These are phyloP conservation scores for Euphorbia tirucalli DNA, from an alignment of 345 rosid genomes.

Conservation along the genomic window DNA sequence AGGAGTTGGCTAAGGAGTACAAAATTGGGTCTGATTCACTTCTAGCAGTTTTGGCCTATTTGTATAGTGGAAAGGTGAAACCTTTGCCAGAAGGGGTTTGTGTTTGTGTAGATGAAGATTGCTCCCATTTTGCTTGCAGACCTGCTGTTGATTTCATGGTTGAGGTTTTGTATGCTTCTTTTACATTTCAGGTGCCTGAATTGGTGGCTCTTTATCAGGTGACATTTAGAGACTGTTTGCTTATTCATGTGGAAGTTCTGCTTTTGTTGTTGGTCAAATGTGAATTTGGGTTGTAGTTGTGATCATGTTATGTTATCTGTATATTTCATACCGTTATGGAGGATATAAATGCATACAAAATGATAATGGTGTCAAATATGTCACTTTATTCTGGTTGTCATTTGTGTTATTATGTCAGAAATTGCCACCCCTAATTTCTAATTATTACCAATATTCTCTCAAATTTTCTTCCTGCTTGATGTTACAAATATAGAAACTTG, in stretches of 20 bases:
- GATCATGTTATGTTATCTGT: too few species aligned
- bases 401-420: too few species aligned
- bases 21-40: constrained; percentile 59
- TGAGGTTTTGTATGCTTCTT: constrained; percentile 74
- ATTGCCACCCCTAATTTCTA: too few species aligned
- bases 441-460: too few species aligned
- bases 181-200: constrained; percentile 56
- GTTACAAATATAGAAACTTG: too few species aligned
- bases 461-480: too few species aligned
- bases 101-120: constrained; percentile 62
- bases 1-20: constrained; percentile 54
- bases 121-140: constrained; percentile 68
- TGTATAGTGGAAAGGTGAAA: constrained; percentile 67
- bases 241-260: not conserved
- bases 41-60: constrained; percentile 50
- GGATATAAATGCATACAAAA: too few species aligned
- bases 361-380: too few species aligned
- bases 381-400: too few species aligned
- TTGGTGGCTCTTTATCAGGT: constrained; percentile 68
- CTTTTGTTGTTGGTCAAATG: not conserved
- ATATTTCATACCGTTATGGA: too few species aligned
- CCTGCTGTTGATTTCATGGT: constrained; percentile 63
- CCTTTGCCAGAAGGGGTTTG: constrained; percentile 45
- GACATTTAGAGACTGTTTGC: not conserved
- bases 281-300: too few species aligned